phyloP scores from a whole-genome alignment of 1,284 basidiomycete genomes.

The Exobasidium rhododendri region DNA sequence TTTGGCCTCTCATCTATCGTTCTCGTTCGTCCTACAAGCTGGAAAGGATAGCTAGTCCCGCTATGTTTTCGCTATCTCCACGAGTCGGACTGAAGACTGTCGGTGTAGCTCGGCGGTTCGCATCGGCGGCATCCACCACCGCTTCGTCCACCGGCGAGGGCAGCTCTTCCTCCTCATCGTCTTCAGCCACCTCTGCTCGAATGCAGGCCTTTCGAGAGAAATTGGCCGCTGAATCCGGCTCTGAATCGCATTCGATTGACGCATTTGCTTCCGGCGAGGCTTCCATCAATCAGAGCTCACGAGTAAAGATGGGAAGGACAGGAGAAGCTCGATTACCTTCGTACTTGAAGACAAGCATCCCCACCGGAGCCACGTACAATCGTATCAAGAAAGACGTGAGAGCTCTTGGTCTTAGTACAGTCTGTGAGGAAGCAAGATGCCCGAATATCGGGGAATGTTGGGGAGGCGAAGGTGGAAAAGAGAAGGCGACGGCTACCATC shows the following conservation, averaged over 20 bases:
- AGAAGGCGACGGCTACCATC: slow-evolving; percentile 76
- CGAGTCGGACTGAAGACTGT: too few species aligned
- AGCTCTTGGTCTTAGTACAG: slow-evolving; percentile 86
- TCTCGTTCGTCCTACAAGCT: too few species aligned
- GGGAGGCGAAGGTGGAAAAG: slow-evolving; percentile 77
- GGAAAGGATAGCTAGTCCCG: too few species aligned
- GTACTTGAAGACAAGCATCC: slow-evolving; percentile 78
- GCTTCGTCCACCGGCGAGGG: background rate
- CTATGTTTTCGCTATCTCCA: too few species aligned
- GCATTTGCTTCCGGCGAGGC: slow-evolving; percentile 34
- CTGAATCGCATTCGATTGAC: slow-evolving; percentile 28
- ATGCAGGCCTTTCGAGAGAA: slow-evolving; percentile 33
- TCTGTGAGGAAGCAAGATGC: slow-evolving; percentile 97
- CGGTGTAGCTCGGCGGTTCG: too few species aligned
- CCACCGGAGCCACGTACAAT: slow-evolving; percentile 80
- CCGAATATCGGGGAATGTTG: slow-evolving; percentile 99
- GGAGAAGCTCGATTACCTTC: slow-evolving; percentile 69
- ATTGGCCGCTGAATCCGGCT: slow-evolving; percentile 28
- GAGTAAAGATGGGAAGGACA: slow-evolving; percentile 42
- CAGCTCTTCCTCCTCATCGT: background rate
- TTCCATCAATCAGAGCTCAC: slow-evolving; percentile 3
- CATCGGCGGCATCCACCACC: too few species aligned
- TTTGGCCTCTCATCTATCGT: too few species aligned
- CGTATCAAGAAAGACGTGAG: slow-evolving; percentile 93
- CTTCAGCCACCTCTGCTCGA: background rate